Conservation (phyloP, 352 stramenopile genomes). For the Pythium pyrilobum region DNA sequence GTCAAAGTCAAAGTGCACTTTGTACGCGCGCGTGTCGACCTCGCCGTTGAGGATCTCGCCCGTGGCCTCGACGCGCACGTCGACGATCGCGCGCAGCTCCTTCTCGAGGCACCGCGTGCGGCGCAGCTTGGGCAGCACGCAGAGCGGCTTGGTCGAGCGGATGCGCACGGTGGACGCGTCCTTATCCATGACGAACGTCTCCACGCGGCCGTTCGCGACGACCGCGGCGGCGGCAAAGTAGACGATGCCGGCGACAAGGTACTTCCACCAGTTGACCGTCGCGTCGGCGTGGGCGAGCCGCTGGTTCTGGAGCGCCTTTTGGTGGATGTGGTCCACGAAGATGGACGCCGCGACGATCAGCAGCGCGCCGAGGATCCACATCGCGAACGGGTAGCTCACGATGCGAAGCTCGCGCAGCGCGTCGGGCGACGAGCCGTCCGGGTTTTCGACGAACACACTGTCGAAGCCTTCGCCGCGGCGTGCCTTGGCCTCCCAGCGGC, state of each 20-base stretch:
- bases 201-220: slow-evolving; percentile 46
- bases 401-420: slow-evolving; percentile 36
- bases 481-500: slow-evolving; percentile 13
- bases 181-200: slow-evolving; percentile 59
- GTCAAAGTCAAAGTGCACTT: slow-evolving; percentile 71
- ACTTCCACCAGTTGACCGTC: slow-evolving; percentile 55
- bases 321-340: slow-evolving; percentile 51
- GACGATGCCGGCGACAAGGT: slow-evolving; percentile 49
- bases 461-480: slow-evolving; percentile 21
- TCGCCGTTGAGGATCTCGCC: slow-evolving; percentile 61
- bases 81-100: slow-evolving; percentile 48
- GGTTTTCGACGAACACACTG: slow-evolving; percentile 21
- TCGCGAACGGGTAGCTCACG: slow-evolving; percentile 48
- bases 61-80: slow-evolving; percentile 56
- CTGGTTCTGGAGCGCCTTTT: slow-evolving; percentile 16
- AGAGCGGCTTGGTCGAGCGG: slow-evolving; percentile 48
- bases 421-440: neutral
- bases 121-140: slow-evolving; percentile 25
- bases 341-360: slow-evolving; percentile 50
- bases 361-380: slow-evolving; percentile 47
- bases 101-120: slow-evolving; percentile 36
- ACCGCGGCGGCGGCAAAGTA: slow-evolving; percentile 39
- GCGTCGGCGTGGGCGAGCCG: neutral
- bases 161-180: slow-evolving; percentile 31
- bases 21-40: slow-evolving; percentile 62